These are phyloP conservation scores for Fusarium denticulatum DNA, from an alignment of 2,329 filamentous ascomycete species.

Conservation along the genomic window DNA sequence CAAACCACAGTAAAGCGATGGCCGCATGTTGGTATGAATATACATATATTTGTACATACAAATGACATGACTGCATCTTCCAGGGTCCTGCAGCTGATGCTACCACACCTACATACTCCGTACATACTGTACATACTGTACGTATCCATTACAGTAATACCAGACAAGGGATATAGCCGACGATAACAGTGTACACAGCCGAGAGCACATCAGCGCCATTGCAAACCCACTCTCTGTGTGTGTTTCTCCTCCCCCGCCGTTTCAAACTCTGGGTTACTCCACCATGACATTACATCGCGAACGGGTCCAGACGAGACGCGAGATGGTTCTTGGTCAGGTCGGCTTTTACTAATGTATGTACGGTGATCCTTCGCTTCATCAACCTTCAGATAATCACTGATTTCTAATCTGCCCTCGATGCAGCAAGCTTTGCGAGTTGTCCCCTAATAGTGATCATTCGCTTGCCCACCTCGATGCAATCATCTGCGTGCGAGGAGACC, in stretches of 20 bases:
- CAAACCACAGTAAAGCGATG: constrained; percentile 1
- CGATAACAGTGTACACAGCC: constrained; percentile 13
- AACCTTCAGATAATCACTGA: neutral
- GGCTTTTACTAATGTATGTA: constrained; percentile 16
- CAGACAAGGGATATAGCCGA: constrained; percentile 13
- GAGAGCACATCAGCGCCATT: constrained; percentile 10
- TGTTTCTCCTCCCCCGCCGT: constrained; percentile 29
- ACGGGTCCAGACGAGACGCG: constrained; percentile 4
- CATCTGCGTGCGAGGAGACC: constrained; percentile 13
- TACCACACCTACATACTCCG: neutral
- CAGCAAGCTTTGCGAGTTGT: neutral
- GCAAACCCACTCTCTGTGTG: neutral
- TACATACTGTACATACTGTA: neutral
- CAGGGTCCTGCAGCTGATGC: constrained; percentile 19
- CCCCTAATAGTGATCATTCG: neutral
- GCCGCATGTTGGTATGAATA: neutral
- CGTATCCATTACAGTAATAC: neutral
- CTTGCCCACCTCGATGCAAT: neutral
- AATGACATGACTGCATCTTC: neutral
- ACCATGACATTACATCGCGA: constrained; percentile 17
- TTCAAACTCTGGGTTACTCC: constrained; percentile 33
- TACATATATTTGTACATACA: neutral
- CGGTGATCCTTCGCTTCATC: constrained; percentile 23
- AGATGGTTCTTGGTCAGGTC: constrained; percentile 7
- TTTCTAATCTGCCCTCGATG: constrained; percentile 1